These are phyloP conservation scores for Polytrichum formosum DNA, from an alignment of 225 moss, liverwort and hornwort genomes.

Conservation along the genomic window DNA sequence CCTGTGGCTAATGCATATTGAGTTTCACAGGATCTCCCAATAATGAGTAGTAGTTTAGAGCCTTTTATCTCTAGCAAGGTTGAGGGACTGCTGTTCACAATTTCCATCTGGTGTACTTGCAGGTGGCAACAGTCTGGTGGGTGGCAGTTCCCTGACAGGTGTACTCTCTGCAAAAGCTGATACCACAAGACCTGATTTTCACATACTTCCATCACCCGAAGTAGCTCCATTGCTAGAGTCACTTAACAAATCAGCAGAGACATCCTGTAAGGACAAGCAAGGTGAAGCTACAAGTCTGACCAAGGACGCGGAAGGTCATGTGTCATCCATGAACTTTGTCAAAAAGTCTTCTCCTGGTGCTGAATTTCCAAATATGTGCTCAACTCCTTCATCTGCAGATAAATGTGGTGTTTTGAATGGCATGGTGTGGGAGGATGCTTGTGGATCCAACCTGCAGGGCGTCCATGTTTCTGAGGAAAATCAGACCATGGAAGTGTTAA, in stretches of 20 bases:
- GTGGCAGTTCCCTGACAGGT: conserved; percentile 5
- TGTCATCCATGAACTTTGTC: background rate
- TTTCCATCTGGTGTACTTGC: background rate
- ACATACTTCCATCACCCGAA: conserved; percentile 6
- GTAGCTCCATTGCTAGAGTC: conserved; percentile 1
- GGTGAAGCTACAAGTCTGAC: background rate
- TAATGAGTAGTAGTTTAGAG: no score
- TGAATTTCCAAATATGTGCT: background rate
- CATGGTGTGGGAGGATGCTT: background rate
- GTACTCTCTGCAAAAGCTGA: conserved; percentile 6
- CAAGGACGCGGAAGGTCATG: background rate
- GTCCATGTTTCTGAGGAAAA: background rate
- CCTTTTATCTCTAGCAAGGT: no score
- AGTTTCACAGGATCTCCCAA: no score
- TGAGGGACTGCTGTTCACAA: background rate
- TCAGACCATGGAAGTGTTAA: background rate
- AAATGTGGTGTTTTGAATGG: background rate
- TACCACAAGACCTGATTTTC: conserved; percentile 5
- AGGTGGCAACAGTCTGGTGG: background rate
- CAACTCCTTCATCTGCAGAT: background rate
- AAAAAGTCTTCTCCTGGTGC: background rate
- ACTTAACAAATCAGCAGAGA: background rate
- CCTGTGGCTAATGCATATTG: no score
- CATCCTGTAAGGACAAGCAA: background rate
- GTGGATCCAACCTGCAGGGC: background rate